Evolutionary conservation across 2,329 filamentous ascomycete genomes (phyloP).

Genomic region (Venturia aucupariae): DNA sequence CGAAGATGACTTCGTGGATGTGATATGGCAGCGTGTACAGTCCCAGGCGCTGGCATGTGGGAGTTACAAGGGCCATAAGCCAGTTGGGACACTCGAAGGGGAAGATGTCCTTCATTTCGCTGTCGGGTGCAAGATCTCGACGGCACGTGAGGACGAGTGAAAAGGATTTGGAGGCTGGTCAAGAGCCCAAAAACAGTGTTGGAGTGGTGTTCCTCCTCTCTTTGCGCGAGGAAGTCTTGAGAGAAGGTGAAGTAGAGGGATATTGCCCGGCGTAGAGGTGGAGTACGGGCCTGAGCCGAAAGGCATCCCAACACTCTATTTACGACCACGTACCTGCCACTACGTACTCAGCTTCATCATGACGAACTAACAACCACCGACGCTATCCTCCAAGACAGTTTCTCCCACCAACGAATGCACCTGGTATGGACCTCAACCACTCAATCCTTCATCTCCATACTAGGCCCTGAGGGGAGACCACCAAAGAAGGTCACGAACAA

Average conservation of each 20-base stretch:
- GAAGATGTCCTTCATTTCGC: conserved; percentile 74
- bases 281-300: no score
- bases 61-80: conserved; percentile 48
- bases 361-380: neutral
- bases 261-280: no score
- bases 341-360: neutral
- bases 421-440: neutral
- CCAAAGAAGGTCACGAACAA: neutral
- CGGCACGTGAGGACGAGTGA: neutral
- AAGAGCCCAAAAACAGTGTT: neutral
- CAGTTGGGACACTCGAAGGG: conserved; percentile 49
- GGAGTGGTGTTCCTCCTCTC: neutral
- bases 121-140: no score
- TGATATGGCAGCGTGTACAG: conserved; percentile 64
- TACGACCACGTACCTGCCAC: neutral
- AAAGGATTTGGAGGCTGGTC: neutral
- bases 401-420: neutral
- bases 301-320: neutral
- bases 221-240: neutral
- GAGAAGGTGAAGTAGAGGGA: no score
- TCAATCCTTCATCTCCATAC: no score
- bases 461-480: neutral
- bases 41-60: conserved; percentile 51
- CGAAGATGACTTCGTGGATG: conserved; percentile 64
- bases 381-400: neutral